phyloP scores from a whole-genome alignment of 768 basidiomycete species.

The Leccinellum albellum region DNA sequence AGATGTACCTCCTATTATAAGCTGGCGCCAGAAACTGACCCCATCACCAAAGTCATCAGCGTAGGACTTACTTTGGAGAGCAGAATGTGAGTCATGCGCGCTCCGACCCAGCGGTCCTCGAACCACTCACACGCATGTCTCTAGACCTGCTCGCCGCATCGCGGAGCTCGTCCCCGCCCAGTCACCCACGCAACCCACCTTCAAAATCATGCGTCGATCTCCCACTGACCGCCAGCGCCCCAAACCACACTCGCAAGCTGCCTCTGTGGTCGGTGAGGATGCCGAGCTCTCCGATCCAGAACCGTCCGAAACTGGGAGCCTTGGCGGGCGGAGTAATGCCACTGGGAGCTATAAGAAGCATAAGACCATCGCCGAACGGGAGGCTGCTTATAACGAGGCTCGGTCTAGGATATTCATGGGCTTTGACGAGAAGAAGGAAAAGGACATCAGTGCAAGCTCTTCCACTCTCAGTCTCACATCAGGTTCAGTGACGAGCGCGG shows the following conservation, averaged over 20 bases:
- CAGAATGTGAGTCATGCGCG: conserved; percentile 57
- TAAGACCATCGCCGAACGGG: conserved; percentile 80
- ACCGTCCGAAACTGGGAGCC: conserved; percentile 76
- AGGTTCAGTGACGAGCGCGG: conserved; percentile 56
- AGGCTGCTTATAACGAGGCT: conserved; percentile 86
- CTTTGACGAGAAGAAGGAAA: conserved; percentile 70
- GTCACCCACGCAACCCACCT: conserved; percentile 63
- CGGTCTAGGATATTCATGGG: conserved; percentile 83
- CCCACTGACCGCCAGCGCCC: conserved; percentile 50
- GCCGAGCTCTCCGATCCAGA: conserved; percentile 74
- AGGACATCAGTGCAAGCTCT: conserved; percentile 73
- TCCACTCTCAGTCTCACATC: conserved; percentile 70
- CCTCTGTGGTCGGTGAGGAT: conserved; percentile 73
- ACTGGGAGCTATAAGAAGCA: conserved; percentile 63
- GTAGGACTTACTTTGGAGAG: conserved; percentile 61
- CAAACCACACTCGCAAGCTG: conserved; percentile 64
- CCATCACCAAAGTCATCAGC: conserved; percentile 56
- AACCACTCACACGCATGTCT: conserved; percentile 16
- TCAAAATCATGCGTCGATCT: conserved; percentile 83
- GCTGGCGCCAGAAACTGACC: conserved; percentile 67
- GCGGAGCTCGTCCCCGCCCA: conserved; percentile 78
- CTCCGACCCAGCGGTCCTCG: neutral
- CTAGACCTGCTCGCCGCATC: conserved; percentile 66
- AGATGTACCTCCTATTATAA: conserved; percentile 81
- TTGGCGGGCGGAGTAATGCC: conserved; percentile 63